Base-by-base conservation (phyloP, 345 rosid species). In the Linum trigynum region DNA sequence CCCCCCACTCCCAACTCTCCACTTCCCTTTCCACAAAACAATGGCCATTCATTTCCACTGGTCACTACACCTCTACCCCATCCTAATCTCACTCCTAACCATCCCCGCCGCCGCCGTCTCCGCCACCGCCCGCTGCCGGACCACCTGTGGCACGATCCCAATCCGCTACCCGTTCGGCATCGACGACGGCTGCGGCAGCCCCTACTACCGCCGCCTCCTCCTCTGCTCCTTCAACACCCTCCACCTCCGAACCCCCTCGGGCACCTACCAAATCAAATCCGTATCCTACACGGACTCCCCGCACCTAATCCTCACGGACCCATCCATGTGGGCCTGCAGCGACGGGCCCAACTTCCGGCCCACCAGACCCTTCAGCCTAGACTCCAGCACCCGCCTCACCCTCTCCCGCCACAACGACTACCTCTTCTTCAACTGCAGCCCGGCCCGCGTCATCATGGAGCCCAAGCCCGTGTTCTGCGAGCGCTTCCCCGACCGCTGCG, bases 141-240 rank as follows among this genome's bases (percentile, higher is more conserved):
- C 81, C 50, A 72, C 85, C n/a, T 92, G 96, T 37, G 98, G 95
- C 6, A 65, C 70, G 48, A 82, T 3, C 70, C 64, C 9, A 50
- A 69, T n/a, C 76, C 73, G 51, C 60, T 61, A 3, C 79, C 73
- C 61, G 5, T 85, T 92, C 9, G 82, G 87, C 39, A 78, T 90
- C 56, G 95, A 88, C 35, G 96, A 90, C 7, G 97, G 97, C 17
- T 94, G 99, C 48, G 97, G 97, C 41, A 88, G 89, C 67, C 89
- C 95, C 32, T 86, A 84, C 67, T 94, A 88, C 81, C 80, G 90
- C 3, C 89, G 79, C 86, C 81, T 90, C 77, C 95, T 94, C 5
- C 65, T 76, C 6, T 88, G 97, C 76, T 80, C 94, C 3, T 81
- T 80, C 2, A 83, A 79, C 51, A 67, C 55, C n/a, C 90, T 90